A percentile compares a stretch with the other conserved stretches of the same genome.
Conservation (phyloP, 129 eudicot genomes). For the Kitagawia praeruptora region DNA sequence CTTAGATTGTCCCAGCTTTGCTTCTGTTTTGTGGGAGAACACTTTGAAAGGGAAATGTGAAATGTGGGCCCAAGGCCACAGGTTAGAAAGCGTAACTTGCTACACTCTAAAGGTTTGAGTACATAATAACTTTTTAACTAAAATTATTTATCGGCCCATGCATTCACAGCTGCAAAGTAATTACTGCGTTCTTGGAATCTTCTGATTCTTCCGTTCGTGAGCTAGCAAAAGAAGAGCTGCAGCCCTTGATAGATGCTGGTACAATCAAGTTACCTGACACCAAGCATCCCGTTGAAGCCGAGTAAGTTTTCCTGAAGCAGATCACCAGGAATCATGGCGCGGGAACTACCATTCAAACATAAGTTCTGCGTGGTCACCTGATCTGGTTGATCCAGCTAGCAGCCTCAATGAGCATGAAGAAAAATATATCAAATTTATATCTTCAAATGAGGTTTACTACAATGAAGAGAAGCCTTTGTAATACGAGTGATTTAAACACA, state of each 20-base stretch:
- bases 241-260: conserved; percentile 60
- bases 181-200: conserved; percentile 54
- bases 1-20: conserved; percentile 73
- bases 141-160: not conserved
- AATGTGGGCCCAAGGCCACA: conserved; percentile 81
- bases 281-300: conserved; percentile 20
- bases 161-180: conserved; percentile 36
- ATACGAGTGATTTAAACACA: not conserved
- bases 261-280: conserved; percentile 42
- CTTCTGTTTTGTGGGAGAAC: conserved; percentile 58
- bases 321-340: not conserved
- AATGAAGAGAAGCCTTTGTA: not conserved
- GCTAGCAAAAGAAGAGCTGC: conserved; percentile 62
- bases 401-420: no score
- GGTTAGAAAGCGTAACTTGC: conserved; percentile 34
- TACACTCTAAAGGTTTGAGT: not conserved
- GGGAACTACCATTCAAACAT: not conserved
- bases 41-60: conserved; percentile 67
- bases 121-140: not conserved
- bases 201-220: conserved; percentile 38
- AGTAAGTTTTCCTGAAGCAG: conserved; percentile 1
- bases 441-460: not conserved
- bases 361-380: not conserved
- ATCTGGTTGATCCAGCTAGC: not conserved
- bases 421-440: no score